Evolutionary conservation across 768 basidiomycete genomes (phyloP).

Genomic region (Phaeotremella fagi): DNA sequence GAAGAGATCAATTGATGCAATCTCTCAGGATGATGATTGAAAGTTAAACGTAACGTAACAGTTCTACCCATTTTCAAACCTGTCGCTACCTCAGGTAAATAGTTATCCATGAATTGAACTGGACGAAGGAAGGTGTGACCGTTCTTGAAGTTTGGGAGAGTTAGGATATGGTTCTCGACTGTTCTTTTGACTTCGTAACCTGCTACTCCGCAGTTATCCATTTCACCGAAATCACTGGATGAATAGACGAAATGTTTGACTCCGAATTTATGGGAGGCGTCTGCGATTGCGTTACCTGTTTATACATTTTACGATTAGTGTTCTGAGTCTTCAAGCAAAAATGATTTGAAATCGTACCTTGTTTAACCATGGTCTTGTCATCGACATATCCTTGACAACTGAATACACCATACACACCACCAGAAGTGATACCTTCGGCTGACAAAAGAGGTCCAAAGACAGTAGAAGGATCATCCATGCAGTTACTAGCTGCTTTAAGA

Average conservation of each 20-base stretch:
- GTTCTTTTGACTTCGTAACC: constrained; percentile 22
- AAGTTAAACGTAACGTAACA: constrained; percentile 9
- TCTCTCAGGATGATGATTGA: constrained; percentile 14
- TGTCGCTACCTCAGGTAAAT: constrained; percentile 6
- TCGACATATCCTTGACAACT: constrained; percentile 27
- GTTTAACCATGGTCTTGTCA: constrained; percentile 11
- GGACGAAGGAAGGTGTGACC: constrained; percentile 18
- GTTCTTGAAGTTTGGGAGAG: constrained; percentile 6
- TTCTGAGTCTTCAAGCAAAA: background rate
- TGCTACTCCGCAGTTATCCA: constrained; percentile 5
- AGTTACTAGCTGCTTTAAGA: constrained; percentile 9
- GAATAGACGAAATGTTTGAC: constrained; percentile 27
- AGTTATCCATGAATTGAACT: constrained; percentile 33
- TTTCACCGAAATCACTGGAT: constrained; percentile 17
- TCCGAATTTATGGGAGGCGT: constrained; percentile 14
- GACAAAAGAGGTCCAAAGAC: constrained; percentile 3
- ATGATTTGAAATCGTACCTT: constrained; percentile 12
- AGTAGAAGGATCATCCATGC: constrained; percentile 26
- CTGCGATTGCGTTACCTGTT: constrained; percentile 21
- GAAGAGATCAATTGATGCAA: constrained; percentile 20
- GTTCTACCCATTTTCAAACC: constrained; percentile 18
- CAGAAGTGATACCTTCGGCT: constrained; percentile 6
- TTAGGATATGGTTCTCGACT: constrained; percentile 23
- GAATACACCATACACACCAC: constrained; percentile 20
- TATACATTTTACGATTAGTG: background rate